Evolutionary conservation across 345 rosid genomes (phyloP).

Genomic region (Isatis tinctoria): DNA sequence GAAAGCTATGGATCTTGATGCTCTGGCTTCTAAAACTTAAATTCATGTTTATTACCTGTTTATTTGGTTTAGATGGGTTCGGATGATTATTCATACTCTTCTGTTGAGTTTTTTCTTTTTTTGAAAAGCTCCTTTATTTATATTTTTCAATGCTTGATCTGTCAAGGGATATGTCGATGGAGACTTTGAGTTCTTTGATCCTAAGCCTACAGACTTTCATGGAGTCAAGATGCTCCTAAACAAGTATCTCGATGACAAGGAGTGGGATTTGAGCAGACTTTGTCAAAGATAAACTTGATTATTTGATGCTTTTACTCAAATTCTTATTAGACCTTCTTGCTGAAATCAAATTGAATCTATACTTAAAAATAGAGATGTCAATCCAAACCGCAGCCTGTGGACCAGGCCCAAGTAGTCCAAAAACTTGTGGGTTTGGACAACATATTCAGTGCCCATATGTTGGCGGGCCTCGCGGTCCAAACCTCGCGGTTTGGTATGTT

Average conservation of each 20-base stretch:
- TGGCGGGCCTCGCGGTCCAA: too few species aligned
- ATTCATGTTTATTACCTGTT: background rate
- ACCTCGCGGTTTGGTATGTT: too few species aligned
- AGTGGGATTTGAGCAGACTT: constrained; percentile 94
- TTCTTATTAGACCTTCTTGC: too few species aligned
- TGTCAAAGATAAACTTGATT: too few species aligned
- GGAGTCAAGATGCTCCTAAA: constrained; percentile 71
- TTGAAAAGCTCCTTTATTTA: background rate
- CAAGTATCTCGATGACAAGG: constrained; percentile 57
- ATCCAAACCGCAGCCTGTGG: too few species aligned
- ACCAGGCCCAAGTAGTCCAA: too few species aligned
- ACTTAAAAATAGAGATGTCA: too few species aligned
- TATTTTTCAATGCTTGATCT: background rate
- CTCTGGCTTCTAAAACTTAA: background rate
- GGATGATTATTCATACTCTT: background rate
- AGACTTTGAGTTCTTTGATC: constrained; percentile 90
- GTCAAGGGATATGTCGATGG: constrained; percentile 72
- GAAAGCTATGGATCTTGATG: background rate
- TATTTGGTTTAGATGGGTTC: constrained; percentile 14
- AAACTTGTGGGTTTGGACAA: too few species aligned
- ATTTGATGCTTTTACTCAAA: too few species aligned
- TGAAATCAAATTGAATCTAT: too few species aligned
- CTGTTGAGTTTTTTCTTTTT: background rate
- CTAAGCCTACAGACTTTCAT: constrained; percentile 70
- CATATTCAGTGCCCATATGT: too few species aligned